Conservation (phyloP, 2,329 filamentous ascomycete genomes). For the Fusarium chaquense region DNA sequence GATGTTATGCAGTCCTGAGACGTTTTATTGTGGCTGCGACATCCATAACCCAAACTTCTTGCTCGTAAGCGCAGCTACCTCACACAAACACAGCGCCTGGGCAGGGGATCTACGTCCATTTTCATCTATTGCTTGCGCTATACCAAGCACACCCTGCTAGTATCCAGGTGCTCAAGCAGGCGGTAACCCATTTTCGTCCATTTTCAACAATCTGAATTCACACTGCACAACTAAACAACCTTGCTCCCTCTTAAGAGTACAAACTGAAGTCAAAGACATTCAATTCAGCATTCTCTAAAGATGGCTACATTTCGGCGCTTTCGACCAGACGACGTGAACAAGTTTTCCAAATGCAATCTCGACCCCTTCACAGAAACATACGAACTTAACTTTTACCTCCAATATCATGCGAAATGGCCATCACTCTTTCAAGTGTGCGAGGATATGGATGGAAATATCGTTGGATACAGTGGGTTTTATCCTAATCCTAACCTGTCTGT, state of each 20-base stretch:
- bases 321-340: conserved; percentile 84
- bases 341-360: conserved; percentile 93
- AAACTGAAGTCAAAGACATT: not conserved
- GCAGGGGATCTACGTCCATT: not conserved
- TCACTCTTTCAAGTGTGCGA: conserved; percentile 93
- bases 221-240: not conserved
- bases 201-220: not conserved
- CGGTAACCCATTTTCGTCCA: not conserved
- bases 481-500: conserved; percentile 7
- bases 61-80: conserved; percentile 28
- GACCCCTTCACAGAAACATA: conserved; percentile 99
- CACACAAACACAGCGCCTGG: conserved; percentile 5
- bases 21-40: conserved; percentile 32
- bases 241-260: not conserved
- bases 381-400: conserved; percentile 93
- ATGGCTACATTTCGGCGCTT: conserved; percentile 81
- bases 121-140: not conserved
- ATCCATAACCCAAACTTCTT: not conserved
- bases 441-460: conserved; percentile 85
- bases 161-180: not conserved
- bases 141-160: not conserved
- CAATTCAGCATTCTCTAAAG: not conserved
- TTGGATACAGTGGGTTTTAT: conserved; percentile 83
- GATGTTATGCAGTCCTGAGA: conserved; percentile 5
- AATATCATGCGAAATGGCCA: conserved; percentile 96